Evolutionary conservation across 257 asterid species (phyloP).

Genomic region (Petunia secreta): DNA sequence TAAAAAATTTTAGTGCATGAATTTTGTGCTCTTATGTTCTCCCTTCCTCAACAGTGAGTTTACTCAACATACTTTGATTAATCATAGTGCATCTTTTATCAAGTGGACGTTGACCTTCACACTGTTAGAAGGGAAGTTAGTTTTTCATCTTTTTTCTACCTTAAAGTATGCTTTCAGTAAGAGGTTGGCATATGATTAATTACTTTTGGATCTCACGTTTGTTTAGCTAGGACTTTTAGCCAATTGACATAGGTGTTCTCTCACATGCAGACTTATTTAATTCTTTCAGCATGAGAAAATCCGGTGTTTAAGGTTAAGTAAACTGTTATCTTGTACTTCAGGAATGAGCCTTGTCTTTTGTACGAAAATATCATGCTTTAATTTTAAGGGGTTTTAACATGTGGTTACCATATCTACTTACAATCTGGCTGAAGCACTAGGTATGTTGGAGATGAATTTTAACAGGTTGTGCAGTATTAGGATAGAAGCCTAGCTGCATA

Average conservation of each 20-base stretch:
- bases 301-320: neutral
- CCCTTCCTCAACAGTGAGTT: neutral
- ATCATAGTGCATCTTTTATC: slow-evolving; percentile 17
- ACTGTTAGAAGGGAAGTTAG: slow-evolving; percentile 1
- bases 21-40: neutral
- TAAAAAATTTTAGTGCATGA: neutral
- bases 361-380: neutral
- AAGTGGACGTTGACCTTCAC: neutral
- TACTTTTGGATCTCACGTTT: slow-evolving; percentile 2
- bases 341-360: neutral
- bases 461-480: slow-evolving; percentile 15
- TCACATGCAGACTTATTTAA: neutral
- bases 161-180: slow-evolving; percentile 16
- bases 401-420: slow-evolving; percentile 5
- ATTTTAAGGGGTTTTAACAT: neutral
- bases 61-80: slow-evolving; percentile 3
- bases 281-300: neutral
- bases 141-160: neutral
- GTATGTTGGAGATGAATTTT: slow-evolving; percentile 3
- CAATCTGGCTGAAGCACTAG: neutral
- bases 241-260: neutral
- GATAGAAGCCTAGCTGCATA: slow-evolving; percentile 1
- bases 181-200: neutral
- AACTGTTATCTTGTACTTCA: neutral
- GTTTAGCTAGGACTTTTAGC: neutral